Evolutionary conservation across 2,329 filamentous ascomycete genomes (phyloP).

Genomic region (Corynespora cassiicola): DNA sequence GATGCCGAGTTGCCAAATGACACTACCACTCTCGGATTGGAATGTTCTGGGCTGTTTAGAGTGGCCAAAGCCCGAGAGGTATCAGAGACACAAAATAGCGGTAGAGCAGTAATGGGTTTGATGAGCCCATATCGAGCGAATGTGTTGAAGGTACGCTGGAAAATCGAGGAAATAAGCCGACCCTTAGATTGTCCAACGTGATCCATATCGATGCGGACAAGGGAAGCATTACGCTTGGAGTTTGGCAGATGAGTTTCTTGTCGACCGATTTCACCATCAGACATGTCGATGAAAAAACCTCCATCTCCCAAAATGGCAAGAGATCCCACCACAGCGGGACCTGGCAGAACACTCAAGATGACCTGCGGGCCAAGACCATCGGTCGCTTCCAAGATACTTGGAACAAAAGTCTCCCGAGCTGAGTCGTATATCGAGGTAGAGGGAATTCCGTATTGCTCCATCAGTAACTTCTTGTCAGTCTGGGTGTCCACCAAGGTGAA

Average conservation of each 20-base stretch:
- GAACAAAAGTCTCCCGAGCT: background rate
- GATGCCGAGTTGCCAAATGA: too few relatives aligned
- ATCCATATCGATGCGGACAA: slow-evolving; percentile 4
- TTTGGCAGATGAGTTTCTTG: background rate
- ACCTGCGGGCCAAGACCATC: background rate
- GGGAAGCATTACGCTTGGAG: slow-evolving; percentile 4
- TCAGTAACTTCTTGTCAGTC: slow-evolving; percentile 17
- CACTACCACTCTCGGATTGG: too few relatives aligned
- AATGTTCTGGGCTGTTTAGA: too few relatives aligned
- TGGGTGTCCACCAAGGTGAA: slow-evolving; percentile 22
- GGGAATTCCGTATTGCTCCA: slow-evolving; percentile 16
- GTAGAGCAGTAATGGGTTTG: background rate
- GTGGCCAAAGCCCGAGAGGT: background rate
- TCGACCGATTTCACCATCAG: background rate
- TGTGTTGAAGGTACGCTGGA: slow-evolving; percentile 2
- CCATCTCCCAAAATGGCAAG: background rate
- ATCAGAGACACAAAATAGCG: background rate
- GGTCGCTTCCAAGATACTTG: background rate
- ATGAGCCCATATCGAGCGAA: slow-evolving; percentile 3
- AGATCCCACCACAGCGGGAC: slow-evolving; percentile 1
- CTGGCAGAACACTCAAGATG: background rate
- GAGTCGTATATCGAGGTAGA: background rate
- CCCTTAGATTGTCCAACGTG: background rate
- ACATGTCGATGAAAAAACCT: slow-evolving; percentile 1
- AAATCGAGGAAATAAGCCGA: background rate